Evolutionary conservation across 495 filamentous ascomycete species (phyloP).

Genomic region (Aspergillus cristatus): DNA sequence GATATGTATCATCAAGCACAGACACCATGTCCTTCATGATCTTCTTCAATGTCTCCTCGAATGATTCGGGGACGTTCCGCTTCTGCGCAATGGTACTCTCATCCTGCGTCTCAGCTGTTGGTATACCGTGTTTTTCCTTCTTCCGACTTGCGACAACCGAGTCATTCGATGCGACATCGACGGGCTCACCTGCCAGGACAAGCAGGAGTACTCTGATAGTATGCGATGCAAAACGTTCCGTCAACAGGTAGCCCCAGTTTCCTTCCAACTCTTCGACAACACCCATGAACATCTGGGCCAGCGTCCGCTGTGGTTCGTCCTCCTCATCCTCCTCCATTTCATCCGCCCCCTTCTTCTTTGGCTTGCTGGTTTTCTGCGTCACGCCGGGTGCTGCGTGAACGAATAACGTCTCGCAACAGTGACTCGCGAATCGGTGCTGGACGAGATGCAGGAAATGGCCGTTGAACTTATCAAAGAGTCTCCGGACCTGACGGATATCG

Average conservation of each 20-base stretch:
- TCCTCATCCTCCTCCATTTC: conserved; percentile 24
- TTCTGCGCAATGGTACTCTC: conserved; percentile 21
- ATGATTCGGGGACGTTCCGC: conserved; percentile 66
- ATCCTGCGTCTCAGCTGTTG: conserved; percentile 28
- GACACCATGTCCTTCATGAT: conserved; percentile 65
- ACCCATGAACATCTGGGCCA: conserved; percentile 77
- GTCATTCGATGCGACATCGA: conserved; percentile 53
- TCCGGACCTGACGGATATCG: conserved; percentile 70
- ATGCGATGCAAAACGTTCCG: conserved; percentile 86
- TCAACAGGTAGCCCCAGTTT: conserved; percentile 73
- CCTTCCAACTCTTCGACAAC: conserved; percentile 77
- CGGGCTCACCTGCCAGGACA: conserved; percentile 72
- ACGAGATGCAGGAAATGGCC: conserved; percentile 85
- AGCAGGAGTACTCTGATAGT: conserved; percentile 75
- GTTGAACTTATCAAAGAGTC: conserved; percentile 70
- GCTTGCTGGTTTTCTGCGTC: conserved; percentile 47
- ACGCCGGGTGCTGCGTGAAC: conserved; percentile 69
- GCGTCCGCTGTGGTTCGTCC: conserved; percentile 41
- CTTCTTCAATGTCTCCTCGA: conserved; percentile 63
- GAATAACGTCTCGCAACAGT: conserved; percentile 94
- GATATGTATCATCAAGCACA: conserved; percentile 58
- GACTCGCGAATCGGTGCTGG: conserved; percentile 90
- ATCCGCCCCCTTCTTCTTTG: conserved; percentile 29
- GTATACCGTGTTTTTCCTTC: conserved; percentile 67
- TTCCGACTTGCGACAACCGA: conserved; percentile 75